Conservation (phyloP, 2,329 filamentous ascomycete species). For the Orbilia quercus region DNA sequence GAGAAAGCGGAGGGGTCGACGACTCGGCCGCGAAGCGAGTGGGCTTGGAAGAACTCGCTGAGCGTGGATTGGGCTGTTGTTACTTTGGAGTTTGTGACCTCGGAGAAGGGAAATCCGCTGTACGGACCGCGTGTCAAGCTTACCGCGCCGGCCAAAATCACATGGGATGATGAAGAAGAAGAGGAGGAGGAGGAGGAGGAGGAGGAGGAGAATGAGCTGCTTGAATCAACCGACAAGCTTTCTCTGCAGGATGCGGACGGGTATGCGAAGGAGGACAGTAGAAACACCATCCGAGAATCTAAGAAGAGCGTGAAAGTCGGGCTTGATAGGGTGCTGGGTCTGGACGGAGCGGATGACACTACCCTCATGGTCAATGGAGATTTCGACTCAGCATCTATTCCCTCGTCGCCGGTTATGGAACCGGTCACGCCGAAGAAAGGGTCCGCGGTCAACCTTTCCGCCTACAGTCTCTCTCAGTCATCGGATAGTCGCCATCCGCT, state of each 20-base stretch:
- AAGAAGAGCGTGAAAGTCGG: slow-evolving; percentile 5
- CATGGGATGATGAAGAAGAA: too few species aligned
- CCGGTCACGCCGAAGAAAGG: slow-evolving; percentile 42
- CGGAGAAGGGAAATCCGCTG: slow-evolving; percentile 39
- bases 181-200: slow-evolving; percentile 10
- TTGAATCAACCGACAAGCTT: slow-evolving; percentile 22
- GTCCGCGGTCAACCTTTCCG: slow-evolving; percentile 38
- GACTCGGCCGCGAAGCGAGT: slow-evolving; percentile 34
- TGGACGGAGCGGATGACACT: slow-evolving; percentile 46
- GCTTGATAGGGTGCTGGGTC: not conserved
- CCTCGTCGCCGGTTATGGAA: slow-evolving; percentile 41
- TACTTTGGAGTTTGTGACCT: slow-evolving; percentile 38
- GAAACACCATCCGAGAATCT: slow-evolving; percentile 18
- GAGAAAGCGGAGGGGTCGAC: slow-evolving; percentile 31
- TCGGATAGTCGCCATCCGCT: not conserved
- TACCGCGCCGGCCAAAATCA: not conserved
- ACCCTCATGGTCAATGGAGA: slow-evolving; percentile 43
- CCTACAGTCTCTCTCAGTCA: slow-evolving; percentile 29
- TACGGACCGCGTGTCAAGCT: slow-evolving; percentile 42
- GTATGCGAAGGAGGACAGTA: not conserved
- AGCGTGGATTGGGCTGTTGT: slow-evolving; percentile 49
- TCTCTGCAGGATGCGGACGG: slow-evolving; percentile 1
- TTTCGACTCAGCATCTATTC: slow-evolving; percentile 46
- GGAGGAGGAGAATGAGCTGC: slow-evolving; percentile 24
- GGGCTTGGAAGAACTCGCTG: slow-evolving; percentile 51